Percentiles rank a stretch among this genome's conserved stretches.
These are phyloP conservation scores for Pythium aristosporum DNA, from an alignment of 352 stramenopile species.

Conservation along the genomic window DNA sequence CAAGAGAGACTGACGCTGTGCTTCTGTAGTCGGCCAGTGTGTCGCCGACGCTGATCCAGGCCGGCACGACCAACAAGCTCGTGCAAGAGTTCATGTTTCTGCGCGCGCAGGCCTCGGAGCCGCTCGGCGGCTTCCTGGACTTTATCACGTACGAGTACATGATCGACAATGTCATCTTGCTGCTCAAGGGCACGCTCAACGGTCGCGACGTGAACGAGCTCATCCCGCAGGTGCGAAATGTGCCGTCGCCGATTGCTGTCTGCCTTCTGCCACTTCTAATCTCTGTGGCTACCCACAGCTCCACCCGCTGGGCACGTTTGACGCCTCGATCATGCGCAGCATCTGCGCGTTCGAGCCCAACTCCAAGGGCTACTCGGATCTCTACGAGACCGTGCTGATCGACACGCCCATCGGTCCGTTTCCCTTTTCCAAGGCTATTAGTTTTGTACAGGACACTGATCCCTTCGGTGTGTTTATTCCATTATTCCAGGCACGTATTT, in stretches of 20 bases:
- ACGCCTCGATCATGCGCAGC: constrained; percentile 98
- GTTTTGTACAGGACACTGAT: not conserved
- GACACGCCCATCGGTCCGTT: constrained; percentile 95
- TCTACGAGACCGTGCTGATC: constrained; percentile 99
- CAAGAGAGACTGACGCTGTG: not conserved
- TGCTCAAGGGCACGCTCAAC: constrained; percentile 98
- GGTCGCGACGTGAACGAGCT: constrained; percentile 97
- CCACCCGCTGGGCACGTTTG: constrained; percentile 98
- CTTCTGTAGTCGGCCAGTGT: constrained; percentile 50
- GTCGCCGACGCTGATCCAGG: constrained; percentile 80
- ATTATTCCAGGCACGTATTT: constrained; percentile 94
- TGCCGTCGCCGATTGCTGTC: too few relatives aligned
- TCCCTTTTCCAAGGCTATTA: not conserved
- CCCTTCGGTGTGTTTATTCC: not conserved
- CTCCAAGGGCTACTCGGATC: constrained; percentile 97
- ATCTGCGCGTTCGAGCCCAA: constrained; percentile 98
- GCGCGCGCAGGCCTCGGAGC: constrained; percentile 94
- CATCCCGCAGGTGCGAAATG: constrained; percentile 81
- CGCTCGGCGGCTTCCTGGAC: constrained; percentile 96
- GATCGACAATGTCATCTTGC: constrained; percentile 99
- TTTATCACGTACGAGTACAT: constrained; percentile 99
- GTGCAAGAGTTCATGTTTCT: constrained; percentile 97
- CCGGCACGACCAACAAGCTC: constrained; percentile 87
- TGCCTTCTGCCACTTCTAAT: too few relatives aligned
- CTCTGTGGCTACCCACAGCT: constrained; percentile 60